A percentile compares a stretch with the other conserved stretches of the same genome.
These are phyloP conservation scores for Coleophoma cylindrospora DNA, from an alignment of 2,329 filamentous ascomycete genomes.

Conservation along the genomic window DNA sequence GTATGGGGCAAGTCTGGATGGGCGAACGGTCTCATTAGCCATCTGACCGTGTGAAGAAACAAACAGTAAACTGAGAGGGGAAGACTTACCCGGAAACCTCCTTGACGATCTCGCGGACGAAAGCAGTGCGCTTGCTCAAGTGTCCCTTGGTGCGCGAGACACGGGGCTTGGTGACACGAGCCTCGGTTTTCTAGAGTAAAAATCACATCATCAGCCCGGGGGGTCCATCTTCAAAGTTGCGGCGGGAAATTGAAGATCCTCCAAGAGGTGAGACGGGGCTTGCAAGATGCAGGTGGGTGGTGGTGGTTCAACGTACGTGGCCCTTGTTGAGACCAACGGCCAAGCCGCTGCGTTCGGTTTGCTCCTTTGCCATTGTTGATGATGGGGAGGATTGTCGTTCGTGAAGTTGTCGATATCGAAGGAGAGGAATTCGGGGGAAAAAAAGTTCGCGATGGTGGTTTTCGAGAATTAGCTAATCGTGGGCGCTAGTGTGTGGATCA, in stretches of 20 bases:
- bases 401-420: neutral
- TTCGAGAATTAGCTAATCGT: neutral
- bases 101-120: conserved; percentile 96
- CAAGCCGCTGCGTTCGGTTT: conserved; percentile 51
- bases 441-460: neutral
- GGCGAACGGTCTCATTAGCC: neutral
- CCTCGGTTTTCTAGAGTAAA: conserved; percentile 69
- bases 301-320: conserved; percentile 47
- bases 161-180: conserved; percentile 71
- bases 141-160: conserved; percentile 89
- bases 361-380: conserved; percentile 52
- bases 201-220: no score
- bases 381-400: conserved; percentile 11
- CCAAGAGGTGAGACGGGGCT: conserved; percentile 62
- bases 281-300: conserved; percentile 3
- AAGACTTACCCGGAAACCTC: conserved; percentile 85
- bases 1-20: conserved; percentile 74
- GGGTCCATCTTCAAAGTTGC: no score
- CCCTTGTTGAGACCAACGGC: conserved; percentile 59
- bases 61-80: neutral
- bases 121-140: conserved; percentile 93
- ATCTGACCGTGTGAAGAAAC: no score
- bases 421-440: neutral
- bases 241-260: conserved; percentile 52
- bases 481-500: neutral